A percentile compares a stretch with the other conserved stretches of the same genome.
Evolutionary conservation across 2,329 filamentous ascomycete species (phyloP).

Genomic region (Madurella mycetomatis): DNA sequence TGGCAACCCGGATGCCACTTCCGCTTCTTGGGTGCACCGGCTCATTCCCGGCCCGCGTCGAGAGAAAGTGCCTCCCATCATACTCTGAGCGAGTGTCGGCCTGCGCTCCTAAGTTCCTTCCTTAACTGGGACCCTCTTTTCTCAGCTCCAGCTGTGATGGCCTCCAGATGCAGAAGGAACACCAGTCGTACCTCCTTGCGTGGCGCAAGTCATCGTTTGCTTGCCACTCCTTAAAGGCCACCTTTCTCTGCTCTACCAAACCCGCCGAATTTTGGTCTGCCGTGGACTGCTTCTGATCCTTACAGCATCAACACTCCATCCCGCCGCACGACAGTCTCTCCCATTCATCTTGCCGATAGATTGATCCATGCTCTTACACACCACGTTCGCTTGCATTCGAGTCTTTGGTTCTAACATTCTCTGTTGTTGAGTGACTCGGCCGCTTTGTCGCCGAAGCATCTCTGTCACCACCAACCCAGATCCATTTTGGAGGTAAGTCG

Average conservation of each 20-base stretch:
- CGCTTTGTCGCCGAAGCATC: constrained; percentile 24
- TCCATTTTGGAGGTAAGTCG: constrained; percentile 25
- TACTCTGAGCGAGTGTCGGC: not conserved
- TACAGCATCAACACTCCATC: constrained; percentile 45
- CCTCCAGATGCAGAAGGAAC: not conserved
- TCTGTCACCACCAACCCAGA: constrained; percentile 6
- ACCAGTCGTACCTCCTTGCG: not conserved
- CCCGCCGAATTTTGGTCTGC: constrained; percentile 12
- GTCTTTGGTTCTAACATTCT: constrained; percentile 49
- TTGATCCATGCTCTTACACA: constrained; percentile 54
- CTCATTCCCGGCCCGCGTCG: no score
- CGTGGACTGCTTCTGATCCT: constrained; percentile 28
- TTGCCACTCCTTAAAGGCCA: constrained; percentile 7
- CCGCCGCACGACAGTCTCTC: constrained; percentile 43
- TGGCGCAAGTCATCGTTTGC: not conserved
- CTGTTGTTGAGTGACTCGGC: constrained; percentile 32
- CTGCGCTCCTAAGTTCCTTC: not conserved
- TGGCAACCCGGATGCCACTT: no score
- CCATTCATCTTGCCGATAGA: constrained; percentile 55
- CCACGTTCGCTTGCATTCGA: constrained; percentile 52
- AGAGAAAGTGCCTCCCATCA: no score
- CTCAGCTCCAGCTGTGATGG: not conserved
- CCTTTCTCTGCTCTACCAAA: constrained; percentile 6
- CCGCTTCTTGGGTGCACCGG: no score
- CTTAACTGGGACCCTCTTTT: not conserved